Evolutionary conservation across 78 protist species (phyloP).

Genomic region (Tieghemostelium lacteum): DNA sequence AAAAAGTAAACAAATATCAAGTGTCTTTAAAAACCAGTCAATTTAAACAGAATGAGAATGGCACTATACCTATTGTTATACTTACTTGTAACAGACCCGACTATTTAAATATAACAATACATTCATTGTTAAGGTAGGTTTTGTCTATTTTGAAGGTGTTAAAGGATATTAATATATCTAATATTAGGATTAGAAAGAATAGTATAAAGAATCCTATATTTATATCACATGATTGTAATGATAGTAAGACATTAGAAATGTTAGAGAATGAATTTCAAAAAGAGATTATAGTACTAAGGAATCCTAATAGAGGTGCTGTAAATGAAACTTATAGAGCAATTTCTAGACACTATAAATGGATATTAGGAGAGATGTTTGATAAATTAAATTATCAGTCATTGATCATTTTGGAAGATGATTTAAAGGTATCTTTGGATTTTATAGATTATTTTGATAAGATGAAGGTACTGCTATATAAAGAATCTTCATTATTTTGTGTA

Average conservation of each 20-base stretch:
- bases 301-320: neutral
- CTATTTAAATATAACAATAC: constrained; percentile 14
- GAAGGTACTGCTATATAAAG: constrained; percentile 73
- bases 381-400: neutral
- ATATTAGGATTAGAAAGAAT: neutral
- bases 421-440: constrained; percentile 90
- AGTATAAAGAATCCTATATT: constrained; percentile 26
- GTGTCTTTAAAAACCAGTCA: no score
- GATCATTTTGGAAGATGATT: constrained; percentile 84
- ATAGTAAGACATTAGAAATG: constrained; percentile 1
- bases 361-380: constrained; percentile 27
- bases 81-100: constrained; percentile 50
- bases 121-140: neutral
- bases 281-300: neutral
- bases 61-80: constrained; percentile 25
- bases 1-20: no score
- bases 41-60: no score
- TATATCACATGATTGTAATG: constrained; percentile 69
- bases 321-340: constrained; percentile 11
- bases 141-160: neutral
- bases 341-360: constrained; percentile 61
- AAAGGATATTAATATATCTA: neutral
- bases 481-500: constrained; percentile 80
- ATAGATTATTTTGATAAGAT: constrained; percentile 83
- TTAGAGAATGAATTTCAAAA: constrained; percentile 4